Evolutionary conservation across 805 yeast species (phyloP).

Genomic region (Lachancea meyersii): DNA sequence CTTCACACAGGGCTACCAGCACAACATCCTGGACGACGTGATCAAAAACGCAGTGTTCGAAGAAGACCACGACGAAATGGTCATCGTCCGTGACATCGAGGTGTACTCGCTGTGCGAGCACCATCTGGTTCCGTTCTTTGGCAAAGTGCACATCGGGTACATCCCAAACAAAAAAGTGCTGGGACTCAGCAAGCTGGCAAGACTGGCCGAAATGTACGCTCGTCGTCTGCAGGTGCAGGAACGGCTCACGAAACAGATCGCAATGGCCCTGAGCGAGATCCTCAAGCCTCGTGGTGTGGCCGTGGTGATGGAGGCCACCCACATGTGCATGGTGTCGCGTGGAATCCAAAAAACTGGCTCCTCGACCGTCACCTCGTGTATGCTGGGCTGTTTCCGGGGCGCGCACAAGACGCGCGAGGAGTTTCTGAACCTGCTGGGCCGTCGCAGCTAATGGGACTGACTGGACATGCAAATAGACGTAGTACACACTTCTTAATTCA

Average conservation of each 20-base stretch:
- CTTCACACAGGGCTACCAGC: constrained; percentile 95
- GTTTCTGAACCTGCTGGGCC: constrained; percentile 73
- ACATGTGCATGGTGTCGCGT: constrained; percentile 98
- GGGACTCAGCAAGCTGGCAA: constrained; percentile 87
- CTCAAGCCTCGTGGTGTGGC: constrained; percentile 95
- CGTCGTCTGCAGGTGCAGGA: constrained; percentile 98
- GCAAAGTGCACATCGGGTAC: constrained; percentile 96
- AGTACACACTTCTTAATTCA: too few relatives aligned
- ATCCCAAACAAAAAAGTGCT: constrained; percentile 90
- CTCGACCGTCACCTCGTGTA: constrained; percentile 88
- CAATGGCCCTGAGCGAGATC: constrained; percentile 89
- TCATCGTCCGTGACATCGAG: constrained; percentile 91
- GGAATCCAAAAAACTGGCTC: constrained; percentile 96
- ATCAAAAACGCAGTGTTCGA: constrained; percentile 94
- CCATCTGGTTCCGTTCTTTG: constrained; percentile 94
- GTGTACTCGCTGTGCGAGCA: constrained; percentile 93
- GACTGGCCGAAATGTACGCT: constrained; percentile 95
- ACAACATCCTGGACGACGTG: constrained; percentile 76
- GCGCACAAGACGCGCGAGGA: constrained; percentile 96
- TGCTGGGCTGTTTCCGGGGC: constrained; percentile 92
- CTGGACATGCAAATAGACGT: not conserved
- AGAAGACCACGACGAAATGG: constrained; percentile 99
- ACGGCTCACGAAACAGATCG: constrained; percentile 92
- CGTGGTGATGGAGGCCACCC: constrained; percentile 95
- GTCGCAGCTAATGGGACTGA: constrained; percentile 34